Conservation (phyloP, 768 basidiomycete species). For the Termitomyces sp. region DNA sequence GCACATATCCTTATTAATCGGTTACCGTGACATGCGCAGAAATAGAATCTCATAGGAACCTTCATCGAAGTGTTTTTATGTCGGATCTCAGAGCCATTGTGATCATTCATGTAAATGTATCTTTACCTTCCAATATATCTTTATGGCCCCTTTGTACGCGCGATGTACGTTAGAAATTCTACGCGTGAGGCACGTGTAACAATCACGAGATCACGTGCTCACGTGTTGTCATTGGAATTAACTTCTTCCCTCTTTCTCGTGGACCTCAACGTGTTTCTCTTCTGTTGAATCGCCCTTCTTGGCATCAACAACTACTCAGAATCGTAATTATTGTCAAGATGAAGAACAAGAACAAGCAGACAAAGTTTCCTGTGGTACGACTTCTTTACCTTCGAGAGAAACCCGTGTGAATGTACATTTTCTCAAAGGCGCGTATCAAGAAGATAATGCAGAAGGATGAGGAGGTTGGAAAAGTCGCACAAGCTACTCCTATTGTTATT, state of each 20-base stretch:
- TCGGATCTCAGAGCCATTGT: background rate
- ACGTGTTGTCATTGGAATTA: slow-evolving; percentile 3
- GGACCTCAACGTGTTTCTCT: background rate
- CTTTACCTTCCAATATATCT: background rate
- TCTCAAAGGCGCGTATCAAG: slow-evolving; percentile 87
- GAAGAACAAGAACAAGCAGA: slow-evolving; percentile 91
- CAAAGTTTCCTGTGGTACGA: slow-evolving; percentile 87
- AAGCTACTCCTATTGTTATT: slow-evolving; percentile 94
- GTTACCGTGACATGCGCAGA: background rate
- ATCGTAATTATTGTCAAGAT: slow-evolving; percentile 31
- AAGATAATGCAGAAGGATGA: slow-evolving; percentile 99
- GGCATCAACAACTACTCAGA: background rate
- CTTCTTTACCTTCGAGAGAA: background rate
- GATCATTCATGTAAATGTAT: background rate
- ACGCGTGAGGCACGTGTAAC: background rate
- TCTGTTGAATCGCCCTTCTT: background rate
- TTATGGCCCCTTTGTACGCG: background rate
- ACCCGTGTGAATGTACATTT: slow-evolving; percentile 4
- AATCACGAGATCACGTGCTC: slow-evolving; percentile 8
- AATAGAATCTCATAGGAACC: too few relatives aligned
- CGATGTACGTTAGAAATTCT: background rate
- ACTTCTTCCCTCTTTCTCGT: background rate
- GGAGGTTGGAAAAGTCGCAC: slow-evolving; percentile 97
- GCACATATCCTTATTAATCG: background rate
- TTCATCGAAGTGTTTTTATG: background rate